phyloP scores from a whole-genome alignment of 371 early-diverging fungal species.

The Caulochytrium protostelioides region DNA sequence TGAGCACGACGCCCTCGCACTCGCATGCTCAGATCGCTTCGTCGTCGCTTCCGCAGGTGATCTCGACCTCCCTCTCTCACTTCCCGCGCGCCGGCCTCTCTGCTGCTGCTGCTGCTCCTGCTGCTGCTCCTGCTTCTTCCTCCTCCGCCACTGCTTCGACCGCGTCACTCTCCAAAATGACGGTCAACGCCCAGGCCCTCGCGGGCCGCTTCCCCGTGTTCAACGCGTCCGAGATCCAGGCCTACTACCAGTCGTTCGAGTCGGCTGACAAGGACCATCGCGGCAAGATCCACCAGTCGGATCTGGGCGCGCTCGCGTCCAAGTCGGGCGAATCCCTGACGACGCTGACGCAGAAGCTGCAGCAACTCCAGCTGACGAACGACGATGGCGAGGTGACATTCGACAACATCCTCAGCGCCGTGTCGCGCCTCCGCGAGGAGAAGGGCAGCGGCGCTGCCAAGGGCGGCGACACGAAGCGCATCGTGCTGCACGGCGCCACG shows the following conservation, averaged over 20 bases:
- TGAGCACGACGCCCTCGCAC: no score
- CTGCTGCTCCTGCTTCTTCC: no score
- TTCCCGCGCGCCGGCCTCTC: no score
- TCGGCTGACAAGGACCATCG: slow-evolving; percentile 15
- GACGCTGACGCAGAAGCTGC: slow-evolving; percentile 14
- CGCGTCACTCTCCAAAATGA: no score
- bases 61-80: no score
- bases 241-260: slow-evolving; percentile 18
- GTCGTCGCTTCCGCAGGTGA: no score
- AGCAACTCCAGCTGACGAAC: slow-evolving; percentile 8
- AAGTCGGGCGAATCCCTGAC: slow-evolving; percentile 20
- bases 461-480: slow-evolving; percentile 41
- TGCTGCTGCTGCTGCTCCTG: no score
- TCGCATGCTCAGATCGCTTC: no score
- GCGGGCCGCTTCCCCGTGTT: slow-evolving; percentile 17
- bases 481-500: slow-evolving; percentile 57
- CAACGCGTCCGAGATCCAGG: slow-evolving; percentile 16
- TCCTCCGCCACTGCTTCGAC: no score
- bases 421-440: slow-evolving; percentile 14
- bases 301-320: slow-evolving; percentile 16
- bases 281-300: slow-evolving; percentile 15
- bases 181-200: slow-evolving; percentile 14
- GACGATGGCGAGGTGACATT: slow-evolving; percentile 14
- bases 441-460: slow-evolving; percentile 7
- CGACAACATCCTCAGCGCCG: slow-evolving; percentile 19